Conservation (phyloP, 768 basidiomycete genomes). For the Leucocoprinus birnbaumii region DNA sequence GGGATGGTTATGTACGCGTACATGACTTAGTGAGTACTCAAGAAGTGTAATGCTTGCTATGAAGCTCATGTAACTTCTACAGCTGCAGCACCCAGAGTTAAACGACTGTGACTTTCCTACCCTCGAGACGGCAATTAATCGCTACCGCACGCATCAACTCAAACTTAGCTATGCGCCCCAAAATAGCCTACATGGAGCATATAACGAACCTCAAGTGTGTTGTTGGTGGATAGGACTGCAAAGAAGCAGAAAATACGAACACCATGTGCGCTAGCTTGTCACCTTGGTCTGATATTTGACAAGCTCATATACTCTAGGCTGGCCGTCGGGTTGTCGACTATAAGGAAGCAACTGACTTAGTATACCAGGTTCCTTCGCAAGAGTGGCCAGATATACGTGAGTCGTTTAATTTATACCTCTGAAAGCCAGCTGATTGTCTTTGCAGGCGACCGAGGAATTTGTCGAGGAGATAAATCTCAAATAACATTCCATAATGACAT, state of each 20-base stretch:
- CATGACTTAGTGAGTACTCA: slow-evolving; percentile 67
- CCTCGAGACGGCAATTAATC: slow-evolving; percentile 66
- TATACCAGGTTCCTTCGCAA: background rate
- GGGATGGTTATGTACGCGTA: slow-evolving; percentile 85
- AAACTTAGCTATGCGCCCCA: slow-evolving; percentile 34
- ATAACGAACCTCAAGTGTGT: background rate
- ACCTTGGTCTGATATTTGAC: background rate
- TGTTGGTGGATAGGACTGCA: slow-evolving; percentile 10
- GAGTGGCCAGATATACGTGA: slow-evolving; percentile 4
- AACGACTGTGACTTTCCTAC: slow-evolving; percentile 50
- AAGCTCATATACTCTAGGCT: background rate
- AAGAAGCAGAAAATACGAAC: background rate
- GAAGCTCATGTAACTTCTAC: background rate
- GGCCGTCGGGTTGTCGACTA: background rate
- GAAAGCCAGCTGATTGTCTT: background rate
- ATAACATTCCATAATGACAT: background rate
- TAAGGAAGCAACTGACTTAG: background rate
- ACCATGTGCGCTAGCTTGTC: background rate
- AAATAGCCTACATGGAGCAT: background rate
- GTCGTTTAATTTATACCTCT: background rate
- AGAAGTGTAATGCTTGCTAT: background rate
- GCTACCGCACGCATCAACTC: slow-evolving; percentile 58
- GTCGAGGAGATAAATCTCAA: background rate
- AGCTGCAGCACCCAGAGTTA: slow-evolving; percentile 14
- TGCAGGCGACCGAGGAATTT: background rate